phyloP scores from a whole-genome alignment of 495 filamentous ascomycete genomes.

The Penicillium roqueforti region DNA sequence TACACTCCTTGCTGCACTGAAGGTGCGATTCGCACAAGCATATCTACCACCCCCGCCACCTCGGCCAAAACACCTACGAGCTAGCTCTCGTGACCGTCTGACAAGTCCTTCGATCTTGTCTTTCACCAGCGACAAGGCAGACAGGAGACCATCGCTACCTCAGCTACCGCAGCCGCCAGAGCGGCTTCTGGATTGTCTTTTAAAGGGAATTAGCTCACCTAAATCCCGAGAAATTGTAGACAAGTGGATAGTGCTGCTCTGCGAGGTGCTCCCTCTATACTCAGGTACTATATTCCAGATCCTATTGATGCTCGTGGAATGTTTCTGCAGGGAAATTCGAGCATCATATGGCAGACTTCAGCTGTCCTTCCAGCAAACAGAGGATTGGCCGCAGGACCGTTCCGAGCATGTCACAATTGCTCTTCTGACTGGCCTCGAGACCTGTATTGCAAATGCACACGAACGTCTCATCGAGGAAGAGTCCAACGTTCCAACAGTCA shows the following conservation, averaged over 20 bases:
- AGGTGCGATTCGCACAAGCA: constrained; percentile 54
- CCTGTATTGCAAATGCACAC: constrained; percentile 82
- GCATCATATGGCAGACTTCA: constrained; percentile 63
- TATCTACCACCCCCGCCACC: constrained; percentile 35
- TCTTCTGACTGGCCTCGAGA: constrained; percentile 83
- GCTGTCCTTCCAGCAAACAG: constrained; percentile 40
- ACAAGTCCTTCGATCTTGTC: constrained; percentile 47
- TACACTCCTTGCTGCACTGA: constrained; percentile 65
- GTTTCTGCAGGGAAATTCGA: constrained; percentile 72
- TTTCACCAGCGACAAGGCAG: constrained; percentile 44
- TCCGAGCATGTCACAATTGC: constrained; percentile 56
- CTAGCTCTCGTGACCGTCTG: constrained; percentile 41
- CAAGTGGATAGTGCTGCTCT: constrained; percentile 85
- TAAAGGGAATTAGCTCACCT: constrained; percentile 71
- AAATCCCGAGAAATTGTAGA: constrained; percentile 76
- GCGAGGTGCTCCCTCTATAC: constrained; percentile 78
- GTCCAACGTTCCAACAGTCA: constrained; percentile 57
- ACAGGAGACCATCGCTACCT: constrained; percentile 30
- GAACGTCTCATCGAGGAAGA: constrained; percentile 77
- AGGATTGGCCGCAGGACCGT: constrained; percentile 42
- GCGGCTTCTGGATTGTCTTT: constrained; percentile 74
- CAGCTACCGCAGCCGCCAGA: constrained; percentile 57
- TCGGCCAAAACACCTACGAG: constrained; percentile 41
- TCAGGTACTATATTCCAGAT: constrained; percentile 81
- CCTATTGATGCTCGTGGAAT: constrained; percentile 83